Base-by-base conservation (phyloP, 2,329 filamentous ascomycete species). In the Monosporascus sp. region DNA sequence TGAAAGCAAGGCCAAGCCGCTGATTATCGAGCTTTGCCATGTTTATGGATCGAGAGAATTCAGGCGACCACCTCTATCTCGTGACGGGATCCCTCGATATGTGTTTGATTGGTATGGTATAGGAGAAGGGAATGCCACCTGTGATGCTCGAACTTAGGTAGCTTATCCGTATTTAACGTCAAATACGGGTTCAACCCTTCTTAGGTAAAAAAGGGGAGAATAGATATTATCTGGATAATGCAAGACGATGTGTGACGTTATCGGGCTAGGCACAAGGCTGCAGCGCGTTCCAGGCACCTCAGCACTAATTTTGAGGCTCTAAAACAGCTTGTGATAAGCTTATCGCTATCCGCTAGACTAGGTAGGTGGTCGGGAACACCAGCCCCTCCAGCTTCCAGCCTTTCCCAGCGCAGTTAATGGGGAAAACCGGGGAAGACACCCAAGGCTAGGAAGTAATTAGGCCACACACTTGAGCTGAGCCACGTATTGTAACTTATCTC, bases 1-100 rank as follows among this genome's bases (percentile, higher is more conserved):
- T 69, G 64, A 86, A 84, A 58, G 83, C 75, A 52, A 72, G 69
- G 55, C 69, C 70, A 52, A 84, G 70, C 63, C 71, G 76, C 64
- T 80, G 68, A 54, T 65, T 68, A 61, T 84, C 79, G 43, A 84
- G 76, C 51, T 67, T 60, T 51, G 73, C 62, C 76, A 78, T 79
- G 57, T 44, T 65, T 50, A n/a, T 7, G 14, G 43, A 19, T 14
- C 17, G n/a, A n/a, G 22, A 26, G 24, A 22, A 9, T n/a, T 17
- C 6, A 19, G 24, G 14, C 16, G 43, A 31, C n/a, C 17, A 8
- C 22, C 7, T 3, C n/a, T 44, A 7, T 26, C n/a, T 26, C 41
- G 2, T 17, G 41, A 44, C 14, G 40, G 19, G 19, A 11, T 14
- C 40, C 40, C 9, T 24, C n/a, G 40, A 19, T 43, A 24, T 24